A percentile compares a stretch with the other conserved stretches of the same genome.
Conservation (phyloP, 176 grass and related monocot genomes). For the Musa beccarii region DNA sequence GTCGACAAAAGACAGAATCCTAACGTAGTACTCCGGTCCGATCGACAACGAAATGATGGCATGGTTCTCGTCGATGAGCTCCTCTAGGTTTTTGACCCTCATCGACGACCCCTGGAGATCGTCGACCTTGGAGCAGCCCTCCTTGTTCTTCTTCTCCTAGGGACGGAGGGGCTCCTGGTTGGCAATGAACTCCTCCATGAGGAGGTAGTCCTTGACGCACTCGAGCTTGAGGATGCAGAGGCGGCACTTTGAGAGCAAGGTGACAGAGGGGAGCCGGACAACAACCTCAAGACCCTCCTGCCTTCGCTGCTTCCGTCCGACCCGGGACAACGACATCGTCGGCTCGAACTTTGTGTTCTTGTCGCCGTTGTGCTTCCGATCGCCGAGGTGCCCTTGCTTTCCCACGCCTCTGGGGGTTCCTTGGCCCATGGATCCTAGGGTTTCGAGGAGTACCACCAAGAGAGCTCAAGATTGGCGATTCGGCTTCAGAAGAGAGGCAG, state of each 20-base stretch:
- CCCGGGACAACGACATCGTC: not conserved
- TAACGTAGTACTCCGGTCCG: constrained; percentile 4
- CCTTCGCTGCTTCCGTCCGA: not conserved
- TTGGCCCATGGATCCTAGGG: too few relatives aligned
- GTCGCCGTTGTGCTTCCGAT: not conserved
- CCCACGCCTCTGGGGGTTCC: too few relatives aligned
- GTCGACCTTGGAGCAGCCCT: constrained; percentile 1
- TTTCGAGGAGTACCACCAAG: too few relatives aligned
- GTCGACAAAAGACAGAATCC: not conserved
- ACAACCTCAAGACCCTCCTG: not conserved
- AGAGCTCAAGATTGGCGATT: too few relatives aligned
- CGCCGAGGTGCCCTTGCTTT: not conserved
- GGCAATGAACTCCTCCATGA: not conserved
- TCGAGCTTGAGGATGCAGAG: not conserved
- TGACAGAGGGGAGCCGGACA: not conserved
- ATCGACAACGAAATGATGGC: not conserved
- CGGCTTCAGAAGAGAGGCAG: too few relatives aligned
- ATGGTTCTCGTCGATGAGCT: constrained; percentile 10
- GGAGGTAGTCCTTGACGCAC: not conserved
- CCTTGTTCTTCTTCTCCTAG: constrained; percentile 7
- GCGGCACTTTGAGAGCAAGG: not conserved
- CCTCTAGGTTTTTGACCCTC: not conserved
- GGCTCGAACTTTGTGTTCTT: not conserved
- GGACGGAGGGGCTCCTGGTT: not conserved
- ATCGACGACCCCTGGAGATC: constrained; percentile 4